Percentiles rank a stretch among this genome's conserved stretches.
Conservation (phyloP, 2,329 filamentous ascomycete genomes). For the Fusarium sp. region DNA sequence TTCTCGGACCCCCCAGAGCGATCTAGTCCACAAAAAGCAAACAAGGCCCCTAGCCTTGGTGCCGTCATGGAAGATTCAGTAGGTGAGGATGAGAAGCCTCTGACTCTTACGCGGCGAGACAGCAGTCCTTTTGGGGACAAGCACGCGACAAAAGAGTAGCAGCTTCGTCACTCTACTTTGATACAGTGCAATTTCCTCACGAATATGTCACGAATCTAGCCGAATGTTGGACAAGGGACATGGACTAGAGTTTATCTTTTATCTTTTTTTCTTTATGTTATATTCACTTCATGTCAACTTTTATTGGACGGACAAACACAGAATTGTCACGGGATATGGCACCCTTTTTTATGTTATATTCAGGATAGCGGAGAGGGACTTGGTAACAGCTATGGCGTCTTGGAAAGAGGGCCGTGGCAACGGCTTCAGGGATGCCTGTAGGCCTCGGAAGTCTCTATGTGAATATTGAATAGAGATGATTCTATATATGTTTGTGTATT, state of each 20-base stretch:
- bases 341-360: constrained; percentile 36
- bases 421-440: constrained; percentile 44
- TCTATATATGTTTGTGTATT: constrained; percentile 2
- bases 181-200: constrained; percentile 27
- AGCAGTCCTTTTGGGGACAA: constrained; percentile 67
- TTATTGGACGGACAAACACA: constrained; percentile 39
- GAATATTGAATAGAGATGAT: constrained; percentile 44
- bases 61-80: constrained; percentile 63
- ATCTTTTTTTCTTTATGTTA: constrained; percentile 8
- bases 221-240: constrained; percentile 13
- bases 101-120: constrained; percentile 44
- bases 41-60: constrained; percentile 59
- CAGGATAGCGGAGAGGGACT: constrained; percentile 33
- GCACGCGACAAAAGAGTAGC: constrained; percentile 62
- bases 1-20: constrained; percentile 64
- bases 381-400: constrained; percentile 45
- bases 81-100: constrained; percentile 48
- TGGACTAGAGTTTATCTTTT: constrained; percentile 24
- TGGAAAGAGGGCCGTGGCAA: constrained; percentile 40
- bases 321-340: constrained; percentile 36
- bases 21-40: constrained; percentile 40
- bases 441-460: constrained; percentile 38
- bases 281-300: constrained; percentile 38
- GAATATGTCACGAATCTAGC: constrained; percentile 36
- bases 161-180: not conserved